Evolutionary conservation across 352 stramenopile genomes (phyloP), one percentile per base, ranked within the genome.

Genomic region (Lagenidium sp.): DNA sequence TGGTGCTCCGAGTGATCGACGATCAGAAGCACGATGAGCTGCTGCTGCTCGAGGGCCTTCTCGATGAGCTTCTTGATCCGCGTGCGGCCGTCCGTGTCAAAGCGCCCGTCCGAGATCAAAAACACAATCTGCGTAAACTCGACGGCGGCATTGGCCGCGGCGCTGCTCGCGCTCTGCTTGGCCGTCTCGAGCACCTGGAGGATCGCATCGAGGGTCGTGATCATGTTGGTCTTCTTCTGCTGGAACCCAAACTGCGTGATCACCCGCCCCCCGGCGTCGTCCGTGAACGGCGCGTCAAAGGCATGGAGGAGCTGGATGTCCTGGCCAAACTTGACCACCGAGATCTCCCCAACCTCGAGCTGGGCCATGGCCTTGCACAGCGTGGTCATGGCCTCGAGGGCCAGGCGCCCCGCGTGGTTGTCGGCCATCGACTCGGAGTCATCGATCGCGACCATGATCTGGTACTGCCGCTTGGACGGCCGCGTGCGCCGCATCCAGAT

Each of bases 401-500:
- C 96, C 60, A 99, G 78, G 13, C 95, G 90, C 15, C 92, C 95
- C 7, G 95, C 92, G 39, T 96, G 82, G 56, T 95, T 97, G 62
- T 99, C 96, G 19, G 85, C 77, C 97, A 99, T 99, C 16, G 95
- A 99, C 66, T 98, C 88, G 5, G 96, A 99, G 70, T 99, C 92
- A 67, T 99, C 97, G 34, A 99, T 98, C 4, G 95, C 96, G 26
- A 99, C 66, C 66, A 99, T 89, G 12, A 99, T 88, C 60, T 99
- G 88, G 65, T 99, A 99, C 55, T 97, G 86, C 22, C 97, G 77
- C 63, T 99, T 99, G 4, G 87, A 96, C 22, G 97, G 96, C 49
- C 98, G 98, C 22, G 96, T 99, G 31, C 97, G 80, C 22, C 96
- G 81, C 43, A 99, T 77, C 97, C 97, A 99, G 57, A 99, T 99